Evolutionary conservation across 768 basidiomycete genomes (phyloP), one percentile per base, ranked within the genome.

Genomic region (Rossbeevera mucosa): DNA sequence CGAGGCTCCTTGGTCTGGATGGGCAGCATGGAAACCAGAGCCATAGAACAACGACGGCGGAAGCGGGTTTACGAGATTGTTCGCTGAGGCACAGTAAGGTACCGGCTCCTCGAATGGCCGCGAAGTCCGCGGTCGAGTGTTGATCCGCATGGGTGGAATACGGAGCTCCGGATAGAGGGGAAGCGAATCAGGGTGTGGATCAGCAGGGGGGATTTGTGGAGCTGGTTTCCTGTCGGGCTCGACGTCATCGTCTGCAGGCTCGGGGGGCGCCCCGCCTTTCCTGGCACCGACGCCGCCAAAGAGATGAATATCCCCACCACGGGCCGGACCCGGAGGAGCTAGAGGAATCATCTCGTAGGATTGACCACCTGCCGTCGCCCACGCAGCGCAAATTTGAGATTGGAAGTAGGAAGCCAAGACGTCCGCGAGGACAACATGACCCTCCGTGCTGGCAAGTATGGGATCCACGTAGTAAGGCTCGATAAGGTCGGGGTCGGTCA

Each of bases 61-160:
- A 0, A 98, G 78, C 1, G 96, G 96, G 72, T 98, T 97, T 70
- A 99, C 91, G 47, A 98, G 77, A 67, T 99, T 94, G 70, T 97
- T 95, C n/a, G 96, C 96, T 20, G 86, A 87, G 0, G 91, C 93
- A 69, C 96, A 98, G 73, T 79, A 93, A 7, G 95, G 96, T 33
- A 83, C 78, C 47, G 95, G 81, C 69, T 98, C 96, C 66, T 89
- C 82, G 68, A 88, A 95, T 4, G 81, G 75, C 1, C 73, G 69
- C 12, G 66, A 59, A 1, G 67, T 71, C 52, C 70, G 71, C 2
- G 89, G 89, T 2, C 79, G 81, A 6, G 82, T 80, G 53, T 78
- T 80, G 68, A 97, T 85, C 7, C 91, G 79, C 28, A 80, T 77
- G 0, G 80, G 76, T 4, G 94, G 95, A 4, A 96, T 70, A 67